Percentiles rank a stretch among this genome's conserved stretches.
Evolutionary conservation across 1,139 yeast genomes (phyloP).

Genomic region (Blastobotrys malaysiensis): DNA sequence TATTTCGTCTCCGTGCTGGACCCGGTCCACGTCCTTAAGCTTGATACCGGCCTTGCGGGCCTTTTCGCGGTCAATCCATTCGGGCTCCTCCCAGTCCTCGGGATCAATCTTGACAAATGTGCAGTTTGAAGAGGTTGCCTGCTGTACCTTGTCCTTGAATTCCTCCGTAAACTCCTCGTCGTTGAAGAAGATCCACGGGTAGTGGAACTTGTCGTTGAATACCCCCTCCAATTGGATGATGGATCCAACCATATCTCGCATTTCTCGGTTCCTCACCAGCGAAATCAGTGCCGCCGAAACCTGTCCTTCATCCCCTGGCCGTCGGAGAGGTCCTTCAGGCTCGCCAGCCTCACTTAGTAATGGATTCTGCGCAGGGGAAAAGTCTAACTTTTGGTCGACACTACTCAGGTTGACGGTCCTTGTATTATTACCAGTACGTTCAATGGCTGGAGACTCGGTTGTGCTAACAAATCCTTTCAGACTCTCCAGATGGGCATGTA

Average conservation of each 20-base stretch:
- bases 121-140: slow-evolving; percentile 46
- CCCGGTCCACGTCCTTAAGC: slow-evolving; percentile 41
- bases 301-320: slow-evolving; percentile 24
- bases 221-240: slow-evolving; percentile 54
- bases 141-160: slow-evolving; percentile 44
- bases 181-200: slow-evolving; percentile 77
- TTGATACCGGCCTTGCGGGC: slow-evolving; percentile 40
- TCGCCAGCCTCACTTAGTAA: slow-evolving; percentile 27
- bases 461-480: neutral
- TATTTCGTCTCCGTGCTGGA: slow-evolving; percentile 57
- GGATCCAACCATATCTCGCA: slow-evolving; percentile 44
- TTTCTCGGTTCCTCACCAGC: slow-evolving; percentile 63
- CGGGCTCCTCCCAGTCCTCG: slow-evolving; percentile 64
- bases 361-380: slow-evolving; percentile 17
- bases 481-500: neutral
- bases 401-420: neutral
- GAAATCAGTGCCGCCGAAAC: slow-evolving; percentile 75
- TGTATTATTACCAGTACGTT: neutral
- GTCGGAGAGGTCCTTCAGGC: slow-evolving; percentile 22
- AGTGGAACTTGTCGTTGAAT: slow-evolving; percentile 64
- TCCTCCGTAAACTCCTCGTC: slow-evolving; percentile 57
- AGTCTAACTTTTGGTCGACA: slow-evolving; percentile 15
- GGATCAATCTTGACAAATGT: slow-evolving; percentile 51
- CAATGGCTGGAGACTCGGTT: neutral
- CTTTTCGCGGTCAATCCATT: slow-evolving; percentile 41